phyloP scores from a whole-genome alignment of 176 grass and related monocot genomes.

The Oryza punctata region DNA sequence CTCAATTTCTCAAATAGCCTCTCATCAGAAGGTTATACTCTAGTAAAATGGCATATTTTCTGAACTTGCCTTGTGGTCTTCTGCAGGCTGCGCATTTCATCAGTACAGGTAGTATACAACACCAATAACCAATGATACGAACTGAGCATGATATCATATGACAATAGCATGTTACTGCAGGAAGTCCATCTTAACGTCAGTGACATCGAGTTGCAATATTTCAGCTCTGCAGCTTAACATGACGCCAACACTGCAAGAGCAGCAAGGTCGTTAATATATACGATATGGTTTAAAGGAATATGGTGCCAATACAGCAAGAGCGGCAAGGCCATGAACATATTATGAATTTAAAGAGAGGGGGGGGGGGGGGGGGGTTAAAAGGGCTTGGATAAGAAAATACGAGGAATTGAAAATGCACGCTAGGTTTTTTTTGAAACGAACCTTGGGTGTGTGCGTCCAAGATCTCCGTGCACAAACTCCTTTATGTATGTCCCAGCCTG shows the following conservation, averaged over 20 bases:
- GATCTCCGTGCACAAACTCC: slow-evolving; percentile 95
- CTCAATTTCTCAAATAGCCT: neutral
- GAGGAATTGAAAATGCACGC: neutral
- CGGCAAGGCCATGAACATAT: neutral
- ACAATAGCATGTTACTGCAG: slow-evolving; percentile 28
- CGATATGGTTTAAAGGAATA: neutral
- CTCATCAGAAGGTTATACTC: neutral
- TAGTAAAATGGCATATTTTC: neutral
- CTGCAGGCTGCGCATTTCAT: neutral
- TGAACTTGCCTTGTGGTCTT: neutral
- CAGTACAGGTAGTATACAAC: neutral
- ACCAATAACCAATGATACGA: neutral
- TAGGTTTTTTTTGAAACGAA: slow-evolving; percentile 16
- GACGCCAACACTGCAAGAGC: slow-evolving; percentile 62
- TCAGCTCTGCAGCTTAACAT: slow-evolving; percentile 80
- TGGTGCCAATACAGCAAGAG: neutral
- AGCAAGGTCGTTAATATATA: slow-evolving; percentile 20
- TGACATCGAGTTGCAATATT: slow-evolving; percentile 90
- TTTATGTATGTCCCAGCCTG: slow-evolving; percentile 98
- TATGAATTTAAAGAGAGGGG: neutral
- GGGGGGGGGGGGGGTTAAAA: neutral
- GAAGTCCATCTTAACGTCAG: slow-evolving; percentile 89
- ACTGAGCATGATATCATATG: neutral
- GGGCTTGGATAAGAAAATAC: neutral
- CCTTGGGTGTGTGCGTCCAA: slow-evolving; percentile 94